phyloP scores from a whole-genome alignment of 768 basidiomycete species.

The Lentinula boryana region DNA sequence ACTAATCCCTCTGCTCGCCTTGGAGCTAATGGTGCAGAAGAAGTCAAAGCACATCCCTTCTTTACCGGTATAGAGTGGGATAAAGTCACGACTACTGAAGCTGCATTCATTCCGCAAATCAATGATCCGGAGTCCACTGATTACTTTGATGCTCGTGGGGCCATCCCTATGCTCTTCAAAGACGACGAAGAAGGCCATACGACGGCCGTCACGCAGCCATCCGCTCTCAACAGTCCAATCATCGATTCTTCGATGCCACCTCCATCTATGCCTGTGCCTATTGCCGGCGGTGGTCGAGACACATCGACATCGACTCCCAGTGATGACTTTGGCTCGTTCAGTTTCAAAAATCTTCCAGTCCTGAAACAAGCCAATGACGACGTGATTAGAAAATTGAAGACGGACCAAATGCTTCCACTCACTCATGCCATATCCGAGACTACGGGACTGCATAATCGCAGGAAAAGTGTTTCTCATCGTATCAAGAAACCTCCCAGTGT shows the following conservation, averaged over 20 bases:
- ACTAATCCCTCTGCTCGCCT: constrained; percentile 75
- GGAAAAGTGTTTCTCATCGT: constrained; percentile 76
- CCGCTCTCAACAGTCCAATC: constrained; percentile 41
- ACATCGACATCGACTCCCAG: constrained; percentile 48
- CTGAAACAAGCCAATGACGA: constrained; percentile 99
- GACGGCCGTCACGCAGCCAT: constrained; percentile 35
- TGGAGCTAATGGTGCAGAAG: constrained; percentile 82
- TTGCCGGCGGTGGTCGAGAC: constrained; percentile 30
- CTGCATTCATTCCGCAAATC: constrained; percentile 93
- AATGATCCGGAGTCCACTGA: constrained; percentile 98
- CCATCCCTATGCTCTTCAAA: constrained; percentile 84
- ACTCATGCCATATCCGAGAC: constrained; percentile 69
- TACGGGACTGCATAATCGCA: constrained; percentile 49
- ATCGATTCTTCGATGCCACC: constrained; percentile 35
- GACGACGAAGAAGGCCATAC: constrained; percentile 68
- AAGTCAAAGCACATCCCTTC: constrained; percentile 91
- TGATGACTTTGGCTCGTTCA: constrained; percentile 97
- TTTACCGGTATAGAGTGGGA: constrained; percentile 92
- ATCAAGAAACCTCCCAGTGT: constrained; percentile 80
- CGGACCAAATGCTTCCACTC: constrained; percentile 80
- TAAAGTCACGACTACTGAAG: constrained; percentile 80
- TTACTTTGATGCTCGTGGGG: constrained; percentile 97
- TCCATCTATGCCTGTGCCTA: constrained; percentile 35
- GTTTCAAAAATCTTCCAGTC: constrained; percentile 94
- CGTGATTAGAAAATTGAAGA: constrained; percentile 91